These are phyloP conservation scores for Coemansia sp. DNA, from an alignment of 192 early-diverging fungal species.

Conservation along the genomic window DNA sequence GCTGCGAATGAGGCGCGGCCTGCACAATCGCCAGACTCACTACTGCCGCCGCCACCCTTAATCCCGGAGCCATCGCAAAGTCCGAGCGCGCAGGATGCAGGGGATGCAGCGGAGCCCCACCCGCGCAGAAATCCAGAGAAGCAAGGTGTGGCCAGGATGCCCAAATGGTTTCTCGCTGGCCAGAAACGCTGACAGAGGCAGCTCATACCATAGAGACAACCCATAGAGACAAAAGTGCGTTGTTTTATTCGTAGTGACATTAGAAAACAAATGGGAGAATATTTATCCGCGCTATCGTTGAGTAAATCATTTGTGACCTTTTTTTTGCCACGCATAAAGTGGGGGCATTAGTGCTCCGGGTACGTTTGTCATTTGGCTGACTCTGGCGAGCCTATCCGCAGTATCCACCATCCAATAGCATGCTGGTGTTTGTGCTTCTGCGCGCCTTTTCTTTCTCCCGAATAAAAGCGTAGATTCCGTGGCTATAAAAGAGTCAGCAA, in stretches of 20 bases:
- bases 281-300: too few relatives aligned
- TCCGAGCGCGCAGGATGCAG: conserved; percentile 1
- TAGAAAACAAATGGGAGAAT: too few relatives aligned
- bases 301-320: too few relatives aligned
- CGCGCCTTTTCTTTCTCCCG: too few relatives aligned
- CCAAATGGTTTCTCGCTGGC: conserved; percentile 50
- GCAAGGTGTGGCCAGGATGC: conserved; percentile 14
- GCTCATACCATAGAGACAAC: not conserved
- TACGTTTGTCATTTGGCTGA: not conserved
- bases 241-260: too few relatives aligned
- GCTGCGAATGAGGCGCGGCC: not conserved
- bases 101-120: too few relatives aligned
- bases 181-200: conserved; percentile 28
- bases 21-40: not conserved
- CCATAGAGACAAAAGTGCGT: too few relatives aligned
- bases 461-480: too few relatives aligned
- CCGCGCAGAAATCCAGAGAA: not conserved
- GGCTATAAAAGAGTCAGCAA: not conserved
- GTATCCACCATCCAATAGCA: not conserved
- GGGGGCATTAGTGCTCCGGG: not conserved
- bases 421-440: too few relatives aligned
- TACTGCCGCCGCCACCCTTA: not conserved
- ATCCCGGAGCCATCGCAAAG: conserved; percentile 1
- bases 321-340: not conserved
- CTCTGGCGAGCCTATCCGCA: not conserved